phyloP scores from a whole-genome alignment of 2,329 filamentous ascomycete genomes.

The Ophiocordyceps camponoti-floridani region DNA sequence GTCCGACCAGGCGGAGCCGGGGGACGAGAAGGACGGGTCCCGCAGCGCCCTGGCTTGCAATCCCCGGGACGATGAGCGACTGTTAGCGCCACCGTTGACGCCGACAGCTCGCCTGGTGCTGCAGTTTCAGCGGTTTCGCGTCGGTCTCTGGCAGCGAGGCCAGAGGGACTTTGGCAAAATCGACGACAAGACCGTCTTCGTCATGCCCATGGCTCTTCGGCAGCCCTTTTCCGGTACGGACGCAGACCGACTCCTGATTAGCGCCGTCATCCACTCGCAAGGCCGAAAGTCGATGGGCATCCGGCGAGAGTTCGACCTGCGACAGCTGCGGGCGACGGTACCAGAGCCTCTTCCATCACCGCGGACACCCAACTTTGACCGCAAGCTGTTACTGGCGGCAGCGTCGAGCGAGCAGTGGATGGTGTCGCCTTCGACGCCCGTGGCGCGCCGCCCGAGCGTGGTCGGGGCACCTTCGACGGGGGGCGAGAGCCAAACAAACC shows the following conservation, averaged over 20 bases:
- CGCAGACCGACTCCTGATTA: slow-evolving; percentile 7
- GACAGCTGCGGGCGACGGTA: slow-evolving; percentile 27
- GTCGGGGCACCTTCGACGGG: not conserved
- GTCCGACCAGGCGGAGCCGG: no score
- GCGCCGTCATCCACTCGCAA: slow-evolving; percentile 12
- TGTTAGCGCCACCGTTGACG: not conserved
- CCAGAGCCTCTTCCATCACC: slow-evolving; percentile 13
- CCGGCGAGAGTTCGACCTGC: slow-evolving; percentile 30
- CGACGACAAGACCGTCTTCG: slow-evolving; percentile 8
- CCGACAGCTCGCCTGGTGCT: not conserved
- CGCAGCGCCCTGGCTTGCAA: no score
- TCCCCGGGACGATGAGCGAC: not conserved
- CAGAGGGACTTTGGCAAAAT: slow-evolving; percentile 4
- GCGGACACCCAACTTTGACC: slow-evolving; percentile 5
- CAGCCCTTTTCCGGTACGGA: slow-evolving; percentile 2
- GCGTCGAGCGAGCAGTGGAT: not conserved
- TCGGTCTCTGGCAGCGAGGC: slow-evolving; percentile 7
- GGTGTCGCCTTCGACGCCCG: not conserved
- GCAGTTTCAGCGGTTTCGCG: slow-evolving; percentile 9
- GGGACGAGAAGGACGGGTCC: no score
- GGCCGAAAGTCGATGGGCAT: slow-evolving; percentile 27
- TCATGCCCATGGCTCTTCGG: slow-evolving; percentile 10
- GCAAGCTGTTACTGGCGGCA: slow-evolving; percentile 3
- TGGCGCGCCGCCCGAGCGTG: not conserved
- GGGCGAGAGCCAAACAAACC: not conserved